Conservation (phyloP, 2,329 filamentous ascomycete genomes). For the Botrytis sinoallii region DNA sequence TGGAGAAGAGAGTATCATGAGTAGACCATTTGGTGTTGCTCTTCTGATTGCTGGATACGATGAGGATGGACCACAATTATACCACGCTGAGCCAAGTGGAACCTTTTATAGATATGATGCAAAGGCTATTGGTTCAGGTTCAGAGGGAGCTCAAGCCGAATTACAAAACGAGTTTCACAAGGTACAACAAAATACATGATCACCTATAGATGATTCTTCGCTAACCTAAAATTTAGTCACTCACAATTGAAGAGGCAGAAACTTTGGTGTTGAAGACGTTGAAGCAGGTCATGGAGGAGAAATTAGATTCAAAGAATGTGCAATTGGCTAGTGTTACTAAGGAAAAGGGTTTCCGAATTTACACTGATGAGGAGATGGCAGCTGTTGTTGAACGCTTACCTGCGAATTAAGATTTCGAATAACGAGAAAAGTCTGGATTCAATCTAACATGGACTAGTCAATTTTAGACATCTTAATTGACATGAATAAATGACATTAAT, state of each 20-base stretch:
- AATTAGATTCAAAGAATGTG: slow-evolving; percentile 97
- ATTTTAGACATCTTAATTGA: slow-evolving; percentile 12
- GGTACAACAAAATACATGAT: slow-evolving; percentile 40
- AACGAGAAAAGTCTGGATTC: slow-evolving; percentile 15
- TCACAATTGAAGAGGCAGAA: slow-evolving; percentile 90
- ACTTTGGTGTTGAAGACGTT: slow-evolving; percentile 94
- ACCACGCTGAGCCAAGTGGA: slow-evolving; percentile 95
- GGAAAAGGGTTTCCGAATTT: slow-evolving; percentile 98
- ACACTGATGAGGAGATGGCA: slow-evolving; percentile 96
- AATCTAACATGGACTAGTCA: slow-evolving; percentile 14
- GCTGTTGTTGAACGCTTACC: slow-evolving; percentile 81
- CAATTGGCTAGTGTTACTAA: slow-evolving; percentile 97
- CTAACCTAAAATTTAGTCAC: slow-evolving; percentile 54
- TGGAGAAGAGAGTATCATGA: slow-evolving; percentile 98
- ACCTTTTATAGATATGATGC: slow-evolving; percentile 99
- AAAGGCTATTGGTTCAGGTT: slow-evolving; percentile 96
- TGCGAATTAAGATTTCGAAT: slow-evolving; percentile 49
- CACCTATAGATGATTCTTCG: not conserved
- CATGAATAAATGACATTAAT: slow-evolving; percentile 19
- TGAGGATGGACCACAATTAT: slow-evolving; percentile 94
- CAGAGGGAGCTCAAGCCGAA: slow-evolving; percentile 95
- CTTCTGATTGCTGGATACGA: slow-evolving; percentile 95
- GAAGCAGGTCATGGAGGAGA: slow-evolving; percentile 99
- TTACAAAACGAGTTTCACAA: slow-evolving; percentile 99
- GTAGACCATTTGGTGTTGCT: slow-evolving; percentile 91